Evolutionary conservation across 129 eudicot genomes (phyloP).

Genomic region (sunflower (Helianthus annuus)): DNA sequence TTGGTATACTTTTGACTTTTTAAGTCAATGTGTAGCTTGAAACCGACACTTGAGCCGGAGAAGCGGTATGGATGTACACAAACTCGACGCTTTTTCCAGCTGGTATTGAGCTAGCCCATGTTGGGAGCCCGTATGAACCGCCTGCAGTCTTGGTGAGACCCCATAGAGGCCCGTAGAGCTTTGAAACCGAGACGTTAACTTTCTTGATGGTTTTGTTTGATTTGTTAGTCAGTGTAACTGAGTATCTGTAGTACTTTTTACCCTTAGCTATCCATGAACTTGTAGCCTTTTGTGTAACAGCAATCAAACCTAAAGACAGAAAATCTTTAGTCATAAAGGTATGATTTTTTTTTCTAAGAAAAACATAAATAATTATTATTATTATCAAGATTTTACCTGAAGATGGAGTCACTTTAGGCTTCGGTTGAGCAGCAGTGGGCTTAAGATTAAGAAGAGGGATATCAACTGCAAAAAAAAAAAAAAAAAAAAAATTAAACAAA

Average conservation of each 20-base stretch:
- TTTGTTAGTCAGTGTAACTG: conserved; percentile 68
- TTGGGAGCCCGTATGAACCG: conserved; percentile 61
- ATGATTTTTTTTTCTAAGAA: background rate
- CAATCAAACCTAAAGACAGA: conserved; percentile 34
- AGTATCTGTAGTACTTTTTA: conserved; percentile 82
- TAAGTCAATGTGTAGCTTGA: conserved; percentile 64
- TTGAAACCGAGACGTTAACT: conserved; percentile 56
- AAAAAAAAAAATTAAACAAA: background rate
- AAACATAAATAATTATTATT: background rate
- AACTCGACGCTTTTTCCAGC: conserved; percentile 89
- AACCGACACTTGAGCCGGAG: conserved; percentile 59
- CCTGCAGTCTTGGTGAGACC: conserved; percentile 69
- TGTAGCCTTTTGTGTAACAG: conserved; percentile 57
- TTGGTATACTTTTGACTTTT: conserved; percentile 27
- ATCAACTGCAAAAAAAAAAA: background rate
- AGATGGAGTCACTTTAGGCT: conserved; percentile 33
- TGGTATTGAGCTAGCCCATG: conserved; percentile 62
- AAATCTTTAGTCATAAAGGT: conserved; percentile 2
- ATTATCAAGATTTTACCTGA: conserved; percentile 47
- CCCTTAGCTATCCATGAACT: conserved; percentile 65
- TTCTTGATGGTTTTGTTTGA: conserved; percentile 64
- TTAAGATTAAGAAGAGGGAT: conserved; percentile 52
- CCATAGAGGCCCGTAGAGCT: conserved; percentile 90
- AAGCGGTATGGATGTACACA: conserved; percentile 70
- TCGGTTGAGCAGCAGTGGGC: background rate